Evolutionary conservation across 345 rosid genomes (phyloP), one percentile per base, ranked within the genome.

Genomic region (Lumnitzera littorea): DNA sequence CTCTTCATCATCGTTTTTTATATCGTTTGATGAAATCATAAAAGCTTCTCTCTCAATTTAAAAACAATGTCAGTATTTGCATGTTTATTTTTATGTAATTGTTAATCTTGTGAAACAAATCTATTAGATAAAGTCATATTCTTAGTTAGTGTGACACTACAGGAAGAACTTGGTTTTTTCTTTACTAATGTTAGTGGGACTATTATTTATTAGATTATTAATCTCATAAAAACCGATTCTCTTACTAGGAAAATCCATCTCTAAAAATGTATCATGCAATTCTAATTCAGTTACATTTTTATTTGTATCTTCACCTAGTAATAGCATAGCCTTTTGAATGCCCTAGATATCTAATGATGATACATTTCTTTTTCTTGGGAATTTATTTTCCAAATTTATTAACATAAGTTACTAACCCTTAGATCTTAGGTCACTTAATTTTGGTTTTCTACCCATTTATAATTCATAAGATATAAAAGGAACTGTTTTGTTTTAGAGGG

Each of bases 161-260:
- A 20, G 20, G 20, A 20, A 20, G 20, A 20, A 20, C 20, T 20
- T 20, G 20, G 20, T 20, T 20, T 20, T 20, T 20, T 20, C 20
- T 20, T 20, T 20, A 20, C 20, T 1, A 20, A 20, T 20, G 20
- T 20, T 20, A 20, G 20, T 20, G 20, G 20, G 20, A 20, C 20
- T 20, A 20, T 20, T 20, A 20, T 20, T 10, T 12, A 48, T 48
- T 8, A 14, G 11, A 12, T 59, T 29, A 29, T 46, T 11, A 15
- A 11, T 46, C 51, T 24, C 53, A 49, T 49, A 48, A 2, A 43
- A 15, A 23, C 3, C 23, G 1, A 50, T 2, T 6, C 27, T 50
- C n/a, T 20, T 31, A 2, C 11, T 16, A 51, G 51, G 57, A 23
- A 62, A 62, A n/a, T 52, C 57, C 41, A 51, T 62, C 25, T 62